Percentiles rank a stretch among this genome's conserved stretches.
phyloP scores from a whole-genome alignment of 352 stramenopile genomes.

The Plasmopara viticola region DNA sequence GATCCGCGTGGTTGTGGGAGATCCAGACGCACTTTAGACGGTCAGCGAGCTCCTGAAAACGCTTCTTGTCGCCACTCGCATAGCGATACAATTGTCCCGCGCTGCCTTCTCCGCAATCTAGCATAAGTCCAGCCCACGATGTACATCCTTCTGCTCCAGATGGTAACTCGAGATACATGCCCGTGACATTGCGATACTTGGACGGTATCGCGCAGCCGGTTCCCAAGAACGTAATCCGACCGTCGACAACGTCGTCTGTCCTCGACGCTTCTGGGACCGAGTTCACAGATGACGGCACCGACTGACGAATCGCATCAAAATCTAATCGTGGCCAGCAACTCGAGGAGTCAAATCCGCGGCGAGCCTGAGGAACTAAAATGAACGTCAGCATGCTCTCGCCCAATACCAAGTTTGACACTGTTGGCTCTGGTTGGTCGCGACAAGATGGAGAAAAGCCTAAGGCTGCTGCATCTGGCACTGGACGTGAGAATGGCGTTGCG shows the following conservation, averaged over 20 bases:
- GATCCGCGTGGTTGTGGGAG: constrained; percentile 96
- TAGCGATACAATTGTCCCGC: constrained; percentile 88
- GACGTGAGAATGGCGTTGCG: constrained; percentile 27
- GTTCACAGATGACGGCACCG: constrained; percentile 15
- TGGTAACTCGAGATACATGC: constrained; percentile 87
- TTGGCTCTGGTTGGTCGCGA: neutral
- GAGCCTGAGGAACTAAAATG: constrained; percentile 42
- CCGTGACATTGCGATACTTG: constrained; percentile 97
- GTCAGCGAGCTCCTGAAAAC: constrained; percentile 48
- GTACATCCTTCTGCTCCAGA: neutral
- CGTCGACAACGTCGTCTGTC: constrained; percentile 22
- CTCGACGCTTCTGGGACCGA: constrained; percentile 1
- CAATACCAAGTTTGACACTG: constrained; percentile 31
- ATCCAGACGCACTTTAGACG: constrained; percentile 93
- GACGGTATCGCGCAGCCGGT: constrained; percentile 96
- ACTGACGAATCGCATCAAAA: constrained; percentile 37
- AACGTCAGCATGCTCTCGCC: constrained; percentile 75
- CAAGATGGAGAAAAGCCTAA: constrained; percentile 12
- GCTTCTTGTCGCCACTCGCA: constrained; percentile 32
- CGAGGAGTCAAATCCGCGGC: constrained; percentile 55
- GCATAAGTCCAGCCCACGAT: constrained; percentile 68
- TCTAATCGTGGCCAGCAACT: constrained; percentile 47
- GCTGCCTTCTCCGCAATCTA: constrained; percentile 96
- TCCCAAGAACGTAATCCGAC: constrained; percentile 91
- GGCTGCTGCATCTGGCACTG: constrained; percentile 10